These are phyloP conservation scores for Alternaria arbusti DNA, from an alignment of 2,329 filamentous ascomycete genomes.

Conservation along the genomic window DNA sequence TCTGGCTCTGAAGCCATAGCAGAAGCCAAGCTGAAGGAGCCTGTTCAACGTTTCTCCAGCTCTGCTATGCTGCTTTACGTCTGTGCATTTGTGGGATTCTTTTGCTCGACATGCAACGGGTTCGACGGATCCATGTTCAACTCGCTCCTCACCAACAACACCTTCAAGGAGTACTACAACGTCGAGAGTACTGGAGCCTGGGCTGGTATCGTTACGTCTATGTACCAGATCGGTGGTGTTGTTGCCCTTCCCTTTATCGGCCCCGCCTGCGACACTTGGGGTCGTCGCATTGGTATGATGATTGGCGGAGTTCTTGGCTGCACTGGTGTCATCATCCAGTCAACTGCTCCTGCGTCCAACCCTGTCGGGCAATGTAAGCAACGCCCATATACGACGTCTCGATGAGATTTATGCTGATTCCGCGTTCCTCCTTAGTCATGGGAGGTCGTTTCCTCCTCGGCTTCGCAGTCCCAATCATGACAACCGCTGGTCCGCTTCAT, in stretches of 20 bases:
- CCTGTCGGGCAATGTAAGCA: conserved; percentile 48
- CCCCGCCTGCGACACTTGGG: conserved; percentile 54
- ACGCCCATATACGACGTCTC: background rate
- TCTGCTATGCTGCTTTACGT: conserved; percentile 31
- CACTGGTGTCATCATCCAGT: conserved; percentile 57
- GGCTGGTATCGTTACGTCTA: conserved; percentile 54
- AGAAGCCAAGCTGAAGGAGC: conserved; percentile 62
- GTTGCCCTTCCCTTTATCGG: conserved; percentile 56
- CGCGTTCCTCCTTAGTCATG: conserved; percentile 49
- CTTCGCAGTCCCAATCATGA: conserved; percentile 64
- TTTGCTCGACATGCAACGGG: conserved; percentile 62
- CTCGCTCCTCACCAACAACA: conserved; percentile 55
- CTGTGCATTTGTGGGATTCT: conserved; percentile 44
- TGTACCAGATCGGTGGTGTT: conserved; percentile 58
- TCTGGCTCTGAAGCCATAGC: conserved; percentile 61
- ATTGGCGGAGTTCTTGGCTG: conserved; percentile 58
- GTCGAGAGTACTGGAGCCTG: conserved; percentile 51
- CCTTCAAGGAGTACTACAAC: conserved; percentile 53
- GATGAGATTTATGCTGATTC: background rate
- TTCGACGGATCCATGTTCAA: conserved; percentile 66
- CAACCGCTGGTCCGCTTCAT: conserved; percentile 64
- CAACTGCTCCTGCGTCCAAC: conserved; percentile 50
- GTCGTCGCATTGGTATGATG: conserved; percentile 56
- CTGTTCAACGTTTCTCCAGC: conserved; percentile 39
- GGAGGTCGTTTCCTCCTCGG: conserved; percentile 65